A percentile compares a stretch with the other conserved stretches of the same genome.
Evolutionary conservation across 495 filamentous ascomycete species (phyloP).

Genomic region (Lasiosphaeria hispida): DNA sequence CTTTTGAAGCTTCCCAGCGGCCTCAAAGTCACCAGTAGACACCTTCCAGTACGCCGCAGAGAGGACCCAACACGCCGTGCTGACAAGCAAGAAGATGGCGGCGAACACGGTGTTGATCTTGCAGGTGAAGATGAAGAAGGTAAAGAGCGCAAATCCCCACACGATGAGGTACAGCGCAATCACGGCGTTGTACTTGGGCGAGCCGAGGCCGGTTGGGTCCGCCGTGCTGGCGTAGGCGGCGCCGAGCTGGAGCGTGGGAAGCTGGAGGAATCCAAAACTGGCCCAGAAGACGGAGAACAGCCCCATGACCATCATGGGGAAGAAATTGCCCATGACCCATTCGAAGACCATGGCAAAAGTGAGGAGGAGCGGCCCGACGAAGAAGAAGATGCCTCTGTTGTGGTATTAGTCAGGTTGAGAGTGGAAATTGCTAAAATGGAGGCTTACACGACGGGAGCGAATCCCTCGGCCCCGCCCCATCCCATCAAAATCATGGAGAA

Average conservation of each 20-base stretch:
- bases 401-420: conserved; percentile 3
- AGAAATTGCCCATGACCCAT: conserved; percentile 55
- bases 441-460: conserved; percentile 50
- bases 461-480: conserved; percentile 50
- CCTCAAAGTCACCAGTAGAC: conserved; percentile 41
- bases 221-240: conserved; percentile 42
- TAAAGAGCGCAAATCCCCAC: conserved; percentile 57
- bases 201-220: conserved; percentile 43
- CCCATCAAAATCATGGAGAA: conserved; percentile 52
- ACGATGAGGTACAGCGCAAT: conserved; percentile 52
- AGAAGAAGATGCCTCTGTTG: conserved; percentile 54
- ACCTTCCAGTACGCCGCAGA: conserved; percentile 53
- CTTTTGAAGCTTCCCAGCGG: conserved; percentile 46
- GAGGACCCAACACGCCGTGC: conserved; percentile 46
- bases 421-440: too few species aligned
- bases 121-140: conserved; percentile 54
- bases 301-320: conserved; percentile 57
- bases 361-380: conserved; percentile 50
- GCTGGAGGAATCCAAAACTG: conserved; percentile 52
- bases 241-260: conserved; percentile 51
- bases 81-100: conserved; percentile 51
- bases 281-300: conserved; percentile 58
- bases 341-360: conserved; percentile 49
- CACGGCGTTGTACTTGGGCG: conserved; percentile 47
- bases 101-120: conserved; percentile 56